Evolutionary conservation across 176 grass and related monocot genomes (phyloP).

Genomic region (Oryza meyeriana): DNA sequence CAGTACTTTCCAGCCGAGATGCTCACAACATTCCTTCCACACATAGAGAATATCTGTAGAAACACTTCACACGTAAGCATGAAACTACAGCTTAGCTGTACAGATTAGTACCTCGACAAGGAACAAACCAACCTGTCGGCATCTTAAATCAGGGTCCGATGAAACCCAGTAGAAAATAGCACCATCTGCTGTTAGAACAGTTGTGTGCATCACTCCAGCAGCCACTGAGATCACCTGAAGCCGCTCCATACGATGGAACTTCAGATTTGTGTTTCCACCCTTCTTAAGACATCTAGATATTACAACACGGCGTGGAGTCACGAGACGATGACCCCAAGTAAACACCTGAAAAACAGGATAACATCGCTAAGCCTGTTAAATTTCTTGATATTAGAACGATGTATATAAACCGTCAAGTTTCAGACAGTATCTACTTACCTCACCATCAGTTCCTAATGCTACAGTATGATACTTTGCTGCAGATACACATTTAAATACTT

Average conservation of each 20-base stretch:
- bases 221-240: conserved; percentile 86
- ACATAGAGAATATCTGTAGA: conserved; percentile 78
- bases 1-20: conserved; percentile 97
- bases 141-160: conserved; percentile 93
- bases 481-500: conserved; percentile 74
- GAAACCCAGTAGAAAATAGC: conserved; percentile 94
- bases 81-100: conserved; percentile 16
- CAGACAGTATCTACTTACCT: conserved; percentile 49
- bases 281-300: conserved; percentile 85
- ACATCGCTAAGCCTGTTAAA: not conserved
- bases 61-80: conserved; percentile 16
- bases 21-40: conserved; percentile 63
- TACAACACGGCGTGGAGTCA: conserved; percentile 87
- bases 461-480: conserved; percentile 92
- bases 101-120: conserved; percentile 19
- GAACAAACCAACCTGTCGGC: conserved; percentile 74
- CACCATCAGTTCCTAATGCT: conserved; percentile 77
- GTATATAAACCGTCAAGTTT: conserved; percentile 16
- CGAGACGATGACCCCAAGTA: conserved; percentile 93
- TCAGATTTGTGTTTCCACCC: conserved; percentile 81
- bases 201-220: conserved; percentile 80
- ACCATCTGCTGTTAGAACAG: conserved; percentile 83
- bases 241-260: conserved; percentile 84
- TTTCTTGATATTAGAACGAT: conserved; percentile 25
- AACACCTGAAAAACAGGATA: conserved; percentile 58